Percentiles rank a stretch among this genome's conserved stretches.
These are phyloP conservation scores for Biscogniauxia marginata DNA, from an alignment of 2,329 filamentous ascomycete genomes.

Conservation along the genomic window DNA sequence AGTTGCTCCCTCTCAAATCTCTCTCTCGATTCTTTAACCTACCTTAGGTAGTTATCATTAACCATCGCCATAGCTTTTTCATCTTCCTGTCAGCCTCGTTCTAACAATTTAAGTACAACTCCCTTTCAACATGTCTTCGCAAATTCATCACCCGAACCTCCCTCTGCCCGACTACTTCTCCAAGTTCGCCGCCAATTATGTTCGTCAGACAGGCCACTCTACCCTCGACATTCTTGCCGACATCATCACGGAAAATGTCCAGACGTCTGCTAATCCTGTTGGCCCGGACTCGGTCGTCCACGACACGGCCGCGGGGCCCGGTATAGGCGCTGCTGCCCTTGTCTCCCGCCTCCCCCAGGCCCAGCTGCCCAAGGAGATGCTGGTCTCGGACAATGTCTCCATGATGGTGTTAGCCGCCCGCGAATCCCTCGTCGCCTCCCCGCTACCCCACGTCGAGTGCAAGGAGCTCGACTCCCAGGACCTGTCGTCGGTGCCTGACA, in stretches of 20 bases:
- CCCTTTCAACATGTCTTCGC: conserved; percentile 14
- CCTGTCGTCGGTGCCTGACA: conserved; percentile 21
- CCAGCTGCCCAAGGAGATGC: conserved; percentile 26
- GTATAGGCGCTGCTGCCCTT: conserved; percentile 27
- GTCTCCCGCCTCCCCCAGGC: conserved; percentile 24
- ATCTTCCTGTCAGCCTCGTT: conserved; percentile 1
- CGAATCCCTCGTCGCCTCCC: conserved; percentile 26
- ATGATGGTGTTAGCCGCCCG: conserved; percentile 30
- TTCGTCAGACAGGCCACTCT: conserved; percentile 29
- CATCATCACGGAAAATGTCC: conserved; percentile 26
- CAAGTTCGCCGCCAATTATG: conserved; percentile 29
- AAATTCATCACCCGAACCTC: conserved; percentile 20
- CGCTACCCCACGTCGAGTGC: conserved; percentile 25
- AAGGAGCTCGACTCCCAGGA: conserved; percentile 27
- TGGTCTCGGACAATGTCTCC: conserved; percentile 28
- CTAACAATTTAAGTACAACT: conserved; percentile 4
- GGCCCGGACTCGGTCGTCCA: conserved; percentile 29
- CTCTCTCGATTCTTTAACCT: conserved; percentile 1
- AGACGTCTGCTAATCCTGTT: conserved; percentile 26
- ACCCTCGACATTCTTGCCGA: conserved; percentile 29
- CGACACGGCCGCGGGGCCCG: conserved; percentile 33
- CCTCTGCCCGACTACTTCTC: conserved; percentile 32
- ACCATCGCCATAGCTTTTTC: background rate
- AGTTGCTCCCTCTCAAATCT: background rate
- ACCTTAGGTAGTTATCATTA: background rate